Conservation (phyloP, 225 moss, liverwort and hornwort species). For the Asterella californica region DNA sequence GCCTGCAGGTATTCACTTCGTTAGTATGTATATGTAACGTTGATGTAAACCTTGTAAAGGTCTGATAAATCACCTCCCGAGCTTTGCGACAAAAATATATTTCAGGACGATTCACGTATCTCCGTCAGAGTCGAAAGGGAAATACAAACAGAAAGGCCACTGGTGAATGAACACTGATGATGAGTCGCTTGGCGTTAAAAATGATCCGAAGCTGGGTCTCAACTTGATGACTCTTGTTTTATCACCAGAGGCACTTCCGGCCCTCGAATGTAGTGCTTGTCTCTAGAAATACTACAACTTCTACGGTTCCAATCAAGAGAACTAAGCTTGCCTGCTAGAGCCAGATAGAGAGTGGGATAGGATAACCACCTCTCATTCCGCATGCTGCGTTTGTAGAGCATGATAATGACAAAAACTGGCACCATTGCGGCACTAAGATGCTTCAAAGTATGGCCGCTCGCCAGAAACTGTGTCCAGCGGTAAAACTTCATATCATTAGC, state of each 20-base stretch:
- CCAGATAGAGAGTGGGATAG: constrained; percentile 19
- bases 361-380: constrained; percentile 73
- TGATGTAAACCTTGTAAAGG: background rate
- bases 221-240: constrained; percentile 1
- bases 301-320: constrained; percentile 9
- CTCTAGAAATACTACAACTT: background rate
- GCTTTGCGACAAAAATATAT: background rate
- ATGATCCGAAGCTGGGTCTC: background rate
- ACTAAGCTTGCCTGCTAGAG: constrained; percentile 3
- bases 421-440: constrained; percentile 93
- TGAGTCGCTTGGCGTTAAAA: background rate
- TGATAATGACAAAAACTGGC: constrained; percentile 80
- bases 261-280: background rate
- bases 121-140: background rate
- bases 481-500: constrained; percentile 86
- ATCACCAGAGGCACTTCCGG: constrained; percentile 8
- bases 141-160: background rate
- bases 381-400: constrained; percentile 74
- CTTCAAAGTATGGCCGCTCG: constrained; percentile 95
- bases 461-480: constrained; percentile 70
- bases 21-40: background rate
- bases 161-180: background rate
- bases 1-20: constrained; percentile 49
- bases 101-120: background rate
- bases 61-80: background rate